Percentiles rank a stretch among this genome's conserved stretches.
These are phyloP conservation scores for Fusarium sp. DNA, from an alignment of 2,329 filamentous ascomycete genomes.

Conservation along the genomic window DNA sequence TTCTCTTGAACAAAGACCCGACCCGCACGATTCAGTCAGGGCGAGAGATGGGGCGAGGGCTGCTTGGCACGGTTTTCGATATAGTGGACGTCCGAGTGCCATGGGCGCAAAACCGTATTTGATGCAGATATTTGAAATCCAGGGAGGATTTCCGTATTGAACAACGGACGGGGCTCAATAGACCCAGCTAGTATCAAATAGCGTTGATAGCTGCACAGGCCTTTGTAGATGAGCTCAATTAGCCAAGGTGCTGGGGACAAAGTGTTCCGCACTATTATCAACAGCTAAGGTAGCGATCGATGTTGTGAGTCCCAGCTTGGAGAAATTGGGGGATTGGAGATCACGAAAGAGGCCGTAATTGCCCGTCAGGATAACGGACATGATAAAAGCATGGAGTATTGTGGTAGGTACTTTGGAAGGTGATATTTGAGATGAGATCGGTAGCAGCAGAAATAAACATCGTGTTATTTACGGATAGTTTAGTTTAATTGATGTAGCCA, in stretches of 20 bases:
- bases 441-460: conserved; percentile 1
- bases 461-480: not conserved
- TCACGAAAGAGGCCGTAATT: conserved; percentile 15
- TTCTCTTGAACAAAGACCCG: conserved; percentile 28
- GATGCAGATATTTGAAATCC: conserved; percentile 9
- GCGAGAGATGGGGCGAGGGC: conserved; percentile 30
- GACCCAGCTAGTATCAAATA: conserved; percentile 33
- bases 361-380: not conserved
- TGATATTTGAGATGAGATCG: not conserved
- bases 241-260: conserved; percentile 21
- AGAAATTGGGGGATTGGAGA: conserved; percentile 15
- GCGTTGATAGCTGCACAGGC: conserved; percentile 26
- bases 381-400: not conserved
- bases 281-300: not conserved
- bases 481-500: not conserved
- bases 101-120: conserved; percentile 19
- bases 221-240: conserved; percentile 18
- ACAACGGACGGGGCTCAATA: conserved; percentile 22
- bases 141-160: conserved; percentile 14
- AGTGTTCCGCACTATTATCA: not conserved
- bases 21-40: conserved; percentile 40
- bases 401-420: not conserved
- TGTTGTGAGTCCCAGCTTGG: conserved; percentile 5
- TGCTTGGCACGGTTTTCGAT: conserved; percentile 30
- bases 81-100: conserved; percentile 22